Evolutionary conservation across 2,329 filamentous ascomycete species (phyloP), one percentile per base, ranked within the genome.

Genomic region (Paracoccidioides brasiliensis): DNA sequence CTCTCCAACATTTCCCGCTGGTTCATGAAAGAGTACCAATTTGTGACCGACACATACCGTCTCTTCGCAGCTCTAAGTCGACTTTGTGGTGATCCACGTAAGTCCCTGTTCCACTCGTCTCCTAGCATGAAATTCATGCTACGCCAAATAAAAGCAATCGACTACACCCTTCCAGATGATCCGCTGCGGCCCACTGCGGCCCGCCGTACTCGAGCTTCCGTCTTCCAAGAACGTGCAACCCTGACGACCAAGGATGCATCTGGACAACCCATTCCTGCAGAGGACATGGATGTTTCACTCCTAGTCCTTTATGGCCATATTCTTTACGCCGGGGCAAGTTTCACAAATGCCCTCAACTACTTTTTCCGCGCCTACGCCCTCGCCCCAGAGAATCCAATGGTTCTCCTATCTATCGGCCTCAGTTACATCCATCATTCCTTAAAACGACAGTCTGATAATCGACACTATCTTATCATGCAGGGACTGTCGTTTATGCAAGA

Each of bases 261-360:
- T 2, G 70, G 68, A 6, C 64, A 73, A 38, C 61, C 61, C 37
- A 67, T 72, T 12, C 63, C 64, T 2, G 70, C 70, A 0, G 63
- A 69, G 9, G 74, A 79, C 12, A 77, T 94, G 59, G 90, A 97
- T 67, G 80, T 90, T 6, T 85, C 85, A 32, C 77, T 97, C 8
- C 78, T 98, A 10, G 86, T 90, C 68, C 79, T 95, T 0, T 97
- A 96, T 66, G 93, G 88, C 0, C 88, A 97, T 66, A 89, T 96
- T 58, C 77, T 96, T 4, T 90, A 89, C 63, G 85, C 84, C 0
- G 89, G 88, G 2, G 88, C 85, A 52, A 89, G 85, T 62, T 95
- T 93, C 70, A 82, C 83, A 12, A 88, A 86, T 63, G 88, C 93
- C 0, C 74, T 97, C 38, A 90, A 84, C 62, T 97, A 95, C 73